These are phyloP conservation scores for Solioccasus polychromus DNA, from an alignment of 768 basidiomycete genomes.

Conservation along the genomic window DNA sequence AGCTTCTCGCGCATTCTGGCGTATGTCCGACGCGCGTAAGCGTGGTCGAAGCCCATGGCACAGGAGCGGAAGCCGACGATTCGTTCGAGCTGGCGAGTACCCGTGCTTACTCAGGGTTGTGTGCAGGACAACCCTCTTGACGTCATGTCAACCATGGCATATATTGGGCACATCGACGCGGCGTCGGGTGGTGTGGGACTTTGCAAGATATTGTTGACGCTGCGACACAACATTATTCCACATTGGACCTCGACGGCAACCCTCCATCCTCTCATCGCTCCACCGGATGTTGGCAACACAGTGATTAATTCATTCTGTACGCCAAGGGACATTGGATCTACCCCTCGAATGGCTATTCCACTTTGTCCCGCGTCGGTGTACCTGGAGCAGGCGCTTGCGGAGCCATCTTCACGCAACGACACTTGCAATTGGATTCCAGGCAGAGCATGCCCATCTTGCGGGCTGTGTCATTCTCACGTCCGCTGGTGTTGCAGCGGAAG, in stretches of 20 bases:
- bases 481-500: too few species aligned
- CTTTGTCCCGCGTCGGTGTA: too few species aligned
- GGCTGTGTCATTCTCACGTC: too few species aligned
- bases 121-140: conserved; percentile 50
- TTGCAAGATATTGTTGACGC: conserved; percentile 70
- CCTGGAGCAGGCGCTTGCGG: too few species aligned
- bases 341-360: conserved; percentile 53
- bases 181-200: conserved; percentile 72
- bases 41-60: conserved; percentile 73
- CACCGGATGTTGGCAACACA: conserved; percentile 45
- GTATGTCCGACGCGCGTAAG: conserved; percentile 47
- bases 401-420: too few species aligned
- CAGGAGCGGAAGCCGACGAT: conserved; percentile 72
- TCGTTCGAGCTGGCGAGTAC: conserved; percentile 63
- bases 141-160: conserved; percentile 67
- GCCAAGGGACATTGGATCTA: conserved; percentile 42
- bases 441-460: too few species aligned
- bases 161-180: conserved; percentile 73
- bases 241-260: conserved; percentile 54
- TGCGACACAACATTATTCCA: conserved; percentile 54
- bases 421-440: too few species aligned
- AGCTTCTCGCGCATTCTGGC: conserved; percentile 43
- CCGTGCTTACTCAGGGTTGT: conserved; percentile 47
- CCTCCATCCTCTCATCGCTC: conserved; percentile 54
- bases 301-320: conserved; percentile 41